phyloP scores from a whole-genome alignment of 2,329 filamentous ascomycete genomes.

The Colletotrichum sp. region DNA sequence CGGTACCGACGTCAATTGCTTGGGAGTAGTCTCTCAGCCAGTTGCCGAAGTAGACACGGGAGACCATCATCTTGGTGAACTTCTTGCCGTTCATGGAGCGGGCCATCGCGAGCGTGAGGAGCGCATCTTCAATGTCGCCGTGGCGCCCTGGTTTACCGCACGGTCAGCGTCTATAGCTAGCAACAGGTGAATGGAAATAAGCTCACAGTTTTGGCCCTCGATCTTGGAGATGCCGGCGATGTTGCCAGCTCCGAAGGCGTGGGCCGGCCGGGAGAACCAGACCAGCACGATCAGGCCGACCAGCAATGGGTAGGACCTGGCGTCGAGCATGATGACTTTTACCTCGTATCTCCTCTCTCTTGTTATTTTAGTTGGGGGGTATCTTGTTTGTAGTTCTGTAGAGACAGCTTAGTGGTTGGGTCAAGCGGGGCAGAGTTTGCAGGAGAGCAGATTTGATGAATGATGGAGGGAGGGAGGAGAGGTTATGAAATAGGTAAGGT shows the following conservation, averaged over 20 bases:
- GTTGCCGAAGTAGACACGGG: slow-evolving; percentile 94
- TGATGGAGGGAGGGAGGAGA: neutral
- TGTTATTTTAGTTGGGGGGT: neutral
- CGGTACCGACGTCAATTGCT: slow-evolving; percentile 89
- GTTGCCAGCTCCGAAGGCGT: slow-evolving; percentile 88
- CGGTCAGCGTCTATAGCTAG: slow-evolving; percentile 20
- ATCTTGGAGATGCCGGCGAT: slow-evolving; percentile 82
- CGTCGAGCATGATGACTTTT: slow-evolving; percentile 46
- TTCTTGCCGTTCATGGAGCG: slow-evolving; percentile 69
- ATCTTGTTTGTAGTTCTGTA: neutral
- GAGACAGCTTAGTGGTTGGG: slow-evolving; percentile 5
- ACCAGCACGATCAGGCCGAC: slow-evolving; percentile 67
- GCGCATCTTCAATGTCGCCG: slow-evolving; percentile 91
- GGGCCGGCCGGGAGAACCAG: slow-evolving; percentile 68
- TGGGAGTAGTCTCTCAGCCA: slow-evolving; percentile 95
- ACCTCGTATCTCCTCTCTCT: neutral
- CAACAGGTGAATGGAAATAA: too few relatives aligned
- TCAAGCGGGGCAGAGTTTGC: slow-evolving; percentile 1
- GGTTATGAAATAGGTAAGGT: neutral
- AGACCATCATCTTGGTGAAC: slow-evolving; percentile 86
- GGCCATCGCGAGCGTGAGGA: slow-evolving; percentile 72
- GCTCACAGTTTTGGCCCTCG: slow-evolving; percentile 81
- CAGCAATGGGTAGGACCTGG: slow-evolving; percentile 54
- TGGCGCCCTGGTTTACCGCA: slow-evolving; percentile 68
- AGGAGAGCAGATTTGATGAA: neutral